phyloP scores from a whole-genome alignment of 768 basidiomycete species.

The Amanita pallidorosea region DNA sequence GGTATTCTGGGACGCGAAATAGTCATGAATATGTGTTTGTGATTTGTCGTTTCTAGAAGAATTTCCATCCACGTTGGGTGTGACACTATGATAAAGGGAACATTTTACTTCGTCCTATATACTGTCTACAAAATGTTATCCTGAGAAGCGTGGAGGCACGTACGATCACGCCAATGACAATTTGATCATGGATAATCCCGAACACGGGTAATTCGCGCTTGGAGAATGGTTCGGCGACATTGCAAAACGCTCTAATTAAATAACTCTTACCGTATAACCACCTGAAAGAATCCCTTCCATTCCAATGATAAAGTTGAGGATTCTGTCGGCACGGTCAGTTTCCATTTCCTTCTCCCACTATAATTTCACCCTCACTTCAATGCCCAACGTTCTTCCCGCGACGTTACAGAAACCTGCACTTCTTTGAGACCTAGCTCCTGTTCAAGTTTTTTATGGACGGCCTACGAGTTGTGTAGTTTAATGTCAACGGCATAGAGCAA shows the following conservation, averaged over 20 bases:
- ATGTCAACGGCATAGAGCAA: neutral
- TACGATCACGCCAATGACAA: conserved; percentile 72
- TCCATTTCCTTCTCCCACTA: neutral
- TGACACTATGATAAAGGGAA: conserved; percentile 9
- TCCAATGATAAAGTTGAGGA: conserved; percentile 63
- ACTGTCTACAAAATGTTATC: neutral
- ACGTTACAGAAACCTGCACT: conserved; percentile 36
- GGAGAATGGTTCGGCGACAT: neutral
- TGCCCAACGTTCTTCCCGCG: conserved; percentile 70
- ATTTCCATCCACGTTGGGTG: neutral
- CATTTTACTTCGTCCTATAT: conserved; percentile 38
- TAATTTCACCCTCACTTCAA: conserved; percentile 37
- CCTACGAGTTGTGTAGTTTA: conserved; percentile 22
- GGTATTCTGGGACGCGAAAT: neutral
- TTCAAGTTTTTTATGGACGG: conserved; percentile 71
- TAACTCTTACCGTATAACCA: conserved; percentile 44
- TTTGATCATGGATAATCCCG: conserved; percentile 52
- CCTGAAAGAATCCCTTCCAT: conserved; percentile 38
- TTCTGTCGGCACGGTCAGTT: conserved; percentile 24
- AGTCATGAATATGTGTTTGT: neutral
- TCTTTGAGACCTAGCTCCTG: conserved; percentile 54
- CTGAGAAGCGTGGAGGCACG: conserved; percentile 8
- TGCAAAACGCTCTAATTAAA: neutral
- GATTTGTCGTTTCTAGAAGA: neutral
- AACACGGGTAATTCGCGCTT: conserved; percentile 84